Percentiles rank a stretch among this genome's conserved stretches.
These are phyloP conservation scores for Fusarium torreyae DNA, from an alignment of 2,329 filamentous ascomycete species.

Conservation along the genomic window DNA sequence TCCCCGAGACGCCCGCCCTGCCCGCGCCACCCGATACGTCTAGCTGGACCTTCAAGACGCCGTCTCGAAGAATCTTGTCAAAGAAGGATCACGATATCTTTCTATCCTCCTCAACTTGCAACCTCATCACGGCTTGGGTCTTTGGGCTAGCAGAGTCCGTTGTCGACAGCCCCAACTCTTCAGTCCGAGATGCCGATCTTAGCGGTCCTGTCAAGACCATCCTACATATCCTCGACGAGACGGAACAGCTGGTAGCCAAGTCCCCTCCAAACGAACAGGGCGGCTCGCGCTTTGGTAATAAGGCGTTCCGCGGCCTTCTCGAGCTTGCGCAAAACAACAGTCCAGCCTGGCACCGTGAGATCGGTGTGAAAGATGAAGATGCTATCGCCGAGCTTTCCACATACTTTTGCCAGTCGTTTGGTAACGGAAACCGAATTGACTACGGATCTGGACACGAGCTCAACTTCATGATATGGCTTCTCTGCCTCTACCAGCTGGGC, in stretches of 20 bases:
- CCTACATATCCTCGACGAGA: conserved; percentile 77
- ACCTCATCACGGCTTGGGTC: conserved; percentile 85
- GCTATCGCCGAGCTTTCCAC: conserved; percentile 80
- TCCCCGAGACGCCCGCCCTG: conserved; percentile 82
- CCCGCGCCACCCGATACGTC: conserved; percentile 76
- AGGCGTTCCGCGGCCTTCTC: conserved; percentile 87
- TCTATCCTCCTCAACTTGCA: conserved; percentile 80
- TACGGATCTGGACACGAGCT: conserved; percentile 98
- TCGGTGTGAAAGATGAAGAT: conserved; percentile 66
- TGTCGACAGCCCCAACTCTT: conserved; percentile 76
- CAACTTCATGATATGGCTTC: conserved; percentile 96
- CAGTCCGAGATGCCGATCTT: conserved; percentile 69
- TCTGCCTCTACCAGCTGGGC: conserved; percentile 89
- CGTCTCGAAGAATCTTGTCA: conserved; percentile 86
- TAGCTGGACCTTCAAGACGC: conserved; percentile 74
- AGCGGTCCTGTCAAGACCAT: conserved; percentile 75
- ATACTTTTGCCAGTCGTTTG: conserved; percentile 88
- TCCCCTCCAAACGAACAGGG: conserved; percentile 88
- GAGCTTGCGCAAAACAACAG: conserved; percentile 74
- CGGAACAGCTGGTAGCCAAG: conserved; percentile 75
- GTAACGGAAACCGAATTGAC: conserved; percentile 89
- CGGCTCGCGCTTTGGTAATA: conserved; percentile 95
- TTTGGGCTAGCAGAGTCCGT: conserved; percentile 90
- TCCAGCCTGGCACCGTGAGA: conserved; percentile 73
- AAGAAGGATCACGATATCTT: conserved; percentile 86